Percentiles rank a stretch among this genome's conserved stretches.
Evolutionary conservation across 495 filamentous ascomycete species (phyloP).

Genomic region (Saxispiralis lemnorum): DNA sequence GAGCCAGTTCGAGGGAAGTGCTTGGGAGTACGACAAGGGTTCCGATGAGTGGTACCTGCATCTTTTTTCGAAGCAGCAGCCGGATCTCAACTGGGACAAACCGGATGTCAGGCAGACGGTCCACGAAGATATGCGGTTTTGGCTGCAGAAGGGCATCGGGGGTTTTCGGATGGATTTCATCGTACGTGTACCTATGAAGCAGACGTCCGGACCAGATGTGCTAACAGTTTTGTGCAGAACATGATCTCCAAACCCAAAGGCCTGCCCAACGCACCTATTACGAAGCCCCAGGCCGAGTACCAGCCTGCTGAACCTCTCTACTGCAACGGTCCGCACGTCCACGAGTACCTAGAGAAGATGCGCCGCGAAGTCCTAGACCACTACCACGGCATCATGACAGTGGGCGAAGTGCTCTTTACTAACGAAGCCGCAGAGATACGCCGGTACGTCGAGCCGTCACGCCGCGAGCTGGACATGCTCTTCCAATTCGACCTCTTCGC

Average conservation of each 20-base stretch:
- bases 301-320: constrained; percentile 15
- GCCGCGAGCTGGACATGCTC: constrained; percentile 18
- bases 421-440: constrained; percentile 12
- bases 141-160: constrained; percentile 19
- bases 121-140: constrained; percentile 18
- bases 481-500: constrained; percentile 20
- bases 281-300: constrained; percentile 3
- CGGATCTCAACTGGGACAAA: constrained; percentile 22
- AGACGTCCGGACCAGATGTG: no score
- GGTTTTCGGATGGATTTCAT: constrained; percentile 22
- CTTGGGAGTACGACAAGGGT: constrained; percentile 17
- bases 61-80: constrained; percentile 15
- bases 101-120: constrained; percentile 11
- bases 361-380: constrained; percentile 6
- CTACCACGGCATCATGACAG: constrained; percentile 6
- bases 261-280: constrained; percentile 18
- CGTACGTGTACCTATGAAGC: not conserved
- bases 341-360: constrained; percentile 20
- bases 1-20: constrained; percentile 13
- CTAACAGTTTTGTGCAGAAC: constrained; percentile 4
- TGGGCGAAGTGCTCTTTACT: constrained; percentile 17
- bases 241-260: constrained; percentile 14
- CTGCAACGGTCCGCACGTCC: constrained; percentile 19
- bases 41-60: constrained; percentile 21
- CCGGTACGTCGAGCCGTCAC: constrained; percentile 6